Conservation (phyloP, 1,284 basidiomycete genomes). For the Apiotrichum akiyoshidainum region DNA sequence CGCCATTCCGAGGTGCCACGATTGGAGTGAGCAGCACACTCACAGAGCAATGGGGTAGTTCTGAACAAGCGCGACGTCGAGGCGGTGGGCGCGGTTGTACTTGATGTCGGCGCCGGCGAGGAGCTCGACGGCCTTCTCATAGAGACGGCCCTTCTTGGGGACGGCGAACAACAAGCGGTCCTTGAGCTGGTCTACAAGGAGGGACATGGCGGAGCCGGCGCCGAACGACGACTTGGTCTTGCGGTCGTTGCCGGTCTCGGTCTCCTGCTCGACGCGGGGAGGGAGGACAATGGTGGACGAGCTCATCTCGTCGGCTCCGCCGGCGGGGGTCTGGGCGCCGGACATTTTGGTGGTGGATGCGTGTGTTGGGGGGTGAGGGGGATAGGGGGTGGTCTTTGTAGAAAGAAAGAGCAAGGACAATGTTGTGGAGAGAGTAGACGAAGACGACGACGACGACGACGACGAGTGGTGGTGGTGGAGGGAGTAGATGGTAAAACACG, state of each 20-base stretch:
- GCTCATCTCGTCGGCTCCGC: constrained; percentile 6
- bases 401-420: not conserved
- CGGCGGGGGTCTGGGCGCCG: constrained; percentile 15
- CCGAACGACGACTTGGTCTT: constrained; percentile 40
- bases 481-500: not conserved
- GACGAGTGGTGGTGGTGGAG: too few relatives aligned
- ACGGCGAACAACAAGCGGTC: constrained; percentile 88
- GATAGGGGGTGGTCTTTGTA: too few relatives aligned
- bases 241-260: constrained; percentile 19
- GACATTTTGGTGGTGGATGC: constrained; percentile 9
- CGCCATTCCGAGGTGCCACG: not conserved
- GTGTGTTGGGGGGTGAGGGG: not conserved
- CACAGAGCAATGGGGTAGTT: constrained; percentile 93
- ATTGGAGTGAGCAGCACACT: constrained; percentile 35
- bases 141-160: constrained; percentile 94
- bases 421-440: not conserved
- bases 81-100: constrained; percentile 80
- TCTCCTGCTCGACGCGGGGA: constrained; percentile 4
- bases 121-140: constrained; percentile 87
- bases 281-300: constrained; percentile 20
- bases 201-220: constrained; percentile 50
- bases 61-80: constrained; percentile 87
- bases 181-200: constrained; percentile 58
- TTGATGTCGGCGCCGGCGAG: constrained; percentile 92
- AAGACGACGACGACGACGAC: not conserved